Evolutionary conservation across 768 basidiomycete species (phyloP), one percentile per base, ranked within the genome.

Genomic region (Phanerochaete sordida): DNA sequence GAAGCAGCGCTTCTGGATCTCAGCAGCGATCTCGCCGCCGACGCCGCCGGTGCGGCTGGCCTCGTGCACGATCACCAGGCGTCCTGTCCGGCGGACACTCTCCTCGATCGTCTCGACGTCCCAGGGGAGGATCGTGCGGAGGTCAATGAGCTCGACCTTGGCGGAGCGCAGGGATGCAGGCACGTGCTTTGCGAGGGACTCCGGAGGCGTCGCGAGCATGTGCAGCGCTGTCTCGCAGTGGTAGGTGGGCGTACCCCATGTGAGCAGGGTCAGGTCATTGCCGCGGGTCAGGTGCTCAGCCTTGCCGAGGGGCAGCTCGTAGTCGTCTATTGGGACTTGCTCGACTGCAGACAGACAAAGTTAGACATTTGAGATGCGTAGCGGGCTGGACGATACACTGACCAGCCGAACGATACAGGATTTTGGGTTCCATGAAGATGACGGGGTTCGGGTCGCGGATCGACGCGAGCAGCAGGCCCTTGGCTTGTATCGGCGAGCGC

Each of bases 161-260:
- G 91, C 90, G 1, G 74, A 76, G 23, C 90, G 86, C 16, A 90
- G 61, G 5, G 84, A 80, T 4, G 74, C 63, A 0, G 95, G 92
- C 30, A 96, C 75, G 59, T 89, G 81, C 6, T 75, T 67, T 49
- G 84, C 84, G 4, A 96, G 74, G 15, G 82, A 73, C 21, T 82
- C 71, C 1, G 88, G 83, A 0, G 95, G 94, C 52, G 83, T 77
- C 2, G 73, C 74, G 30, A 97, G 79, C 67, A 95, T 78, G 64
- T 86, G 82, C 15, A 97, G 74, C 0, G 95, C 95, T 19, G 84
- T 79, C 77, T 94, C 91, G 71, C 93, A 93, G 65, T 91, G 87
- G 74, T 93, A 96, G 33, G 97, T 74, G 1, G 95, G 93, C 15
- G 94, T 95, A n/a, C 95, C 95, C 86, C 93, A 98, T 7, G 93